Evolutionary conservation across 768 basidiomycete species (phyloP).

Genomic region (Roridomyces roridus): DNA sequence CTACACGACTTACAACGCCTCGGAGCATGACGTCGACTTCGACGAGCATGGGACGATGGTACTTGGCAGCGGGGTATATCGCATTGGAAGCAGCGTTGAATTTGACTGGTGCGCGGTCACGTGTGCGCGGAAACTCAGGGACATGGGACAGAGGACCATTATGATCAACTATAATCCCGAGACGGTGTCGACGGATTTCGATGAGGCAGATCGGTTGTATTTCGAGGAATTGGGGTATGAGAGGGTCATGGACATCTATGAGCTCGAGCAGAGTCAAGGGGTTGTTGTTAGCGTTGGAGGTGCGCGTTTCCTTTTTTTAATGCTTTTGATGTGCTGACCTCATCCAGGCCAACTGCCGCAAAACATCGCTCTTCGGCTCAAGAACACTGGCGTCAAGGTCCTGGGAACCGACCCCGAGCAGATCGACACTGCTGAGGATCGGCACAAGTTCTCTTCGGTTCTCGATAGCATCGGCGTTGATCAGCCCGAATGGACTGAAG

Average conservation of each 20-base stretch:
- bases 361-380: slow-evolving; percentile 96
- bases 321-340: slow-evolving; percentile 5
- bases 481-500: slow-evolving; percentile 96
- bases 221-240: slow-evolving; percentile 99
- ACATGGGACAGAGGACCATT: slow-evolving; percentile 93
- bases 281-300: slow-evolving; percentile 98
- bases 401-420: slow-evolving; percentile 94
- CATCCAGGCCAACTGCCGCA: slow-evolving; percentile 90
- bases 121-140: slow-evolving; percentile 89
- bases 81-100: slow-evolving; percentile 98
- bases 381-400: slow-evolving; percentile 89
- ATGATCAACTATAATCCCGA: slow-evolving; percentile 99
- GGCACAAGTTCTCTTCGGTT: slow-evolving; percentile 98
- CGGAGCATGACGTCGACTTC: slow-evolving; percentile 94
- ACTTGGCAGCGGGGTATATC: slow-evolving; percentile 96
- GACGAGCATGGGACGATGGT: slow-evolving; percentile 99
- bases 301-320: slow-evolving; percentile 43
- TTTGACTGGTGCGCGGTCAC: slow-evolving; percentile 99
- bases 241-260: slow-evolving; percentile 99
- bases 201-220: slow-evolving; percentile 98
- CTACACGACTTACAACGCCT: slow-evolving; percentile 98
- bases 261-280: slow-evolving; percentile 90
- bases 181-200: slow-evolving; percentile 98
- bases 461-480: slow-evolving; percentile 95
- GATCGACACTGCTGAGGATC: slow-evolving; percentile 97